Base-by-base conservation (phyloP, 129 eudicot genomes). In the Lactuca saligna region DNA sequence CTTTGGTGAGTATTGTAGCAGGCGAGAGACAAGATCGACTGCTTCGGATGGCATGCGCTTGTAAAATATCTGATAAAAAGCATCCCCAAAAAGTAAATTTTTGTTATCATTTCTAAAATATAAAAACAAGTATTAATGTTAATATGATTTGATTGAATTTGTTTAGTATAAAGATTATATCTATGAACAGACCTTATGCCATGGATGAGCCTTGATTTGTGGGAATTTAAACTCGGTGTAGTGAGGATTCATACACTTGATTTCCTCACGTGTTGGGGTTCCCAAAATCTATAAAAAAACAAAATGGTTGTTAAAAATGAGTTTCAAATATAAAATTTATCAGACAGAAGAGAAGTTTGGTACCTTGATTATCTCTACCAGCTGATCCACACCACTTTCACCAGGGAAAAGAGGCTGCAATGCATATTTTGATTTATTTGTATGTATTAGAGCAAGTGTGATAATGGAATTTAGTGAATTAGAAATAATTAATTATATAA, bases 321-420 rank as follows among this genome's bases (percentile, higher is more conserved):
- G 49, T n/a, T 35, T 56, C 54, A 53, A 32, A 71, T 38, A 4
- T 44, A 25, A 4, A 51, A 60, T 8, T 7, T 53, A 39, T 33
- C 15, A 3, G 42, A 79, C 12, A 39, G 13, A 16, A 12, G 12
- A 48, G 10, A 17, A 54, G 31, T 7, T 4, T 9, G 13, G 17
- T 54, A 87, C 99, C 96, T 94, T 94, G 34, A 94, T 87, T 53
- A 94, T 87, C 70, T 94, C 99, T 37, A 90, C 97, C 44, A 94
- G 81, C 78, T 94, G 99, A 85, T 94, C 99, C 54, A 87, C 91
- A 32, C 99, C 89, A 73, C 97, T 94, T 90, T 94, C 99, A 25
- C 99, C 99, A 33, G 99, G 97, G 82, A 94, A 94, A 9, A 94
- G 82, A 67, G 99, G 99, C 99, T 94, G 85, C 83, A 85, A 25